A percentile compares a stretch with the other conserved stretches of the same genome.
Evolutionary conservation across 2,329 filamentous ascomycete genomes (phyloP).

Genomic region (Neobulgaria alba): DNA sequence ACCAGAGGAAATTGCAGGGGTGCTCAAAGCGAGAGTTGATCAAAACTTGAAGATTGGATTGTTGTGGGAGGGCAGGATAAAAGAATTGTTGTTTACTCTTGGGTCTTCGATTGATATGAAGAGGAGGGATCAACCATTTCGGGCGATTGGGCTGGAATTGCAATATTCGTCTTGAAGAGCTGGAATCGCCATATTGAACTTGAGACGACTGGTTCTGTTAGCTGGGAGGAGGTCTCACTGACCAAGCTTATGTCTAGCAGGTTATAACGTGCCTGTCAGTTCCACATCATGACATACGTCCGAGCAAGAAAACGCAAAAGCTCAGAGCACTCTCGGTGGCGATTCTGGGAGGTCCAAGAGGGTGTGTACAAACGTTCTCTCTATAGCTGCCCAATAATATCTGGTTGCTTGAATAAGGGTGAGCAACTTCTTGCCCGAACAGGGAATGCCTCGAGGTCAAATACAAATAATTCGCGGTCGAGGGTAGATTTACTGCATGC

Average conservation of each 20-base stretch:
- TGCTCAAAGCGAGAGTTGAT: slow-evolving; percentile 83
- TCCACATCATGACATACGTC: too few relatives aligned
- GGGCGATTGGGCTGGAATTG: slow-evolving; percentile 67
- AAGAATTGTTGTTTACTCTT: slow-evolving; percentile 85
- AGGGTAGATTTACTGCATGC: too few relatives aligned
- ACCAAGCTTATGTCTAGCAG: too few relatives aligned
- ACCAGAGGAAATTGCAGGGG: slow-evolving; percentile 67
- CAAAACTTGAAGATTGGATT: slow-evolving; percentile 80
- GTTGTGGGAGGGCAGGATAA: slow-evolving; percentile 87
- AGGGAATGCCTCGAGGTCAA: too few relatives aligned
- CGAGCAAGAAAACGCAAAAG: background rate
- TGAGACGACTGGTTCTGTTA: too few relatives aligned
- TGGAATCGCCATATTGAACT: background rate
- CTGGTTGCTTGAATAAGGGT: background rate
- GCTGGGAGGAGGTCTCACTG: too few relatives aligned
- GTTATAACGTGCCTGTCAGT: too few relatives aligned
- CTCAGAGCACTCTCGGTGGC: background rate
- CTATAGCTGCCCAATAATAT: too few relatives aligned
- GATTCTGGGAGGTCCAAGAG: too few relatives aligned
- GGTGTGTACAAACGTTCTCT: too few relatives aligned
- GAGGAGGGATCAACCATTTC: slow-evolving; percentile 66
- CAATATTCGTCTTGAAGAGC: slow-evolving; percentile 66
- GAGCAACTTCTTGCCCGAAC: background rate
- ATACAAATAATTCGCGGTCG: too few relatives aligned
- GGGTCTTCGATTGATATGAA: slow-evolving; percentile 79